Evolutionary conservation across 2,329 filamentous ascomycete genomes (phyloP), one percentile per base, ranked within the genome.

Genomic region (Colletotrichum musicola): DNA sequence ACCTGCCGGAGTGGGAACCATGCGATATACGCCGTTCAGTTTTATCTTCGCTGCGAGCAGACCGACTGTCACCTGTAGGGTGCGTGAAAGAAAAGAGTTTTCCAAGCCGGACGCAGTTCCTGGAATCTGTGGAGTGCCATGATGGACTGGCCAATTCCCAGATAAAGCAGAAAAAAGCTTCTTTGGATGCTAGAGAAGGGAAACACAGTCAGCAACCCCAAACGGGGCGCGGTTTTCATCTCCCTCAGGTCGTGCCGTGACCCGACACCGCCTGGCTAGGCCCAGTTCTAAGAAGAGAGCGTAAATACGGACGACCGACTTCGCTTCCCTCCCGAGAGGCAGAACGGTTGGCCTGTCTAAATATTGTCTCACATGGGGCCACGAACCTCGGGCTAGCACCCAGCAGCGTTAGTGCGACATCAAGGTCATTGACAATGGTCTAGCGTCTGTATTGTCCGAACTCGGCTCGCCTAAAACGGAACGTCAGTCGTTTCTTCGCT

Each of bases 391-490:
- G 18, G 40, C 40, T 16, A 42, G 27, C 16, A 40, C 53, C 53
- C 27, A 20, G 53, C 40, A 60, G 40, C n/a, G 40, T 42, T 68
- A 66, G 56, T 40, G 56, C 62, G 53, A 51, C 42, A 57, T 55
- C 40, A 53, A 12, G n/a, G 20, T 13, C 30, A 22, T 22, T 51
- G 55, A 20, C 38, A 66, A 61, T 44, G 49, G 38, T 65, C 56
- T 69, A 60, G 66, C 66, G 55, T 42, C 18, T 55, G 18, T 20
- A 51, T 56, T 66, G 49, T 61, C 56, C 55, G 62, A 35, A 50
- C 14, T 18, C 55, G 42, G 22, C 51, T 25, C 20, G 22, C 38
- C 54, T 35, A 13, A 25, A 42, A 20, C 25, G 35, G 55, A 47
- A 30, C 22, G 30, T 42, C 40, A 25, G 16, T 42, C 16, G 49